Evolutionary conservation across 1,284 basidiomycete genomes (phyloP).

Genomic region (Erythrobasidium hasegawianum): DNA sequence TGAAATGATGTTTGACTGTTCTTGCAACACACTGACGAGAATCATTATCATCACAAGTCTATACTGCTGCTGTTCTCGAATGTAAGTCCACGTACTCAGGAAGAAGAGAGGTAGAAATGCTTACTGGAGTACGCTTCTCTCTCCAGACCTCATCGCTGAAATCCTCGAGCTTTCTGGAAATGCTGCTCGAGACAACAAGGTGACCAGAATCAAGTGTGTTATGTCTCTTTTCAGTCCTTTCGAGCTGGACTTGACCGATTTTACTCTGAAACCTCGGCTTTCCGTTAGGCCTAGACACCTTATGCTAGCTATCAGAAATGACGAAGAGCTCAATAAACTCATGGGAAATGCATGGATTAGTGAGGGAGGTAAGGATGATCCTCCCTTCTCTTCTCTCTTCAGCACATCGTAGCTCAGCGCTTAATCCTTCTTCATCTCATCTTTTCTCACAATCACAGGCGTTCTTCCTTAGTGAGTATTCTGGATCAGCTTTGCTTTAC

Average conservation of each 20-base stretch:
- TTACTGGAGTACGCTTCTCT: too few species aligned
- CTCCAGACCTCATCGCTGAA: conserved; percentile 53
- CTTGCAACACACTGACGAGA: too few species aligned
- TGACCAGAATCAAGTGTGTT: neutral
- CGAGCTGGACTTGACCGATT: too few species aligned
- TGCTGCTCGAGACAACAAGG: conserved; percentile 30
- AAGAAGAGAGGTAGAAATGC: too few species aligned
- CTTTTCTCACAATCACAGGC: neutral
- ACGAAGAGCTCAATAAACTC: conserved; percentile 52
- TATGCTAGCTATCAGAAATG: conserved; percentile 82
- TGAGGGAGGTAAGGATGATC: conserved; percentile 1
- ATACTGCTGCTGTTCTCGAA: neutral
- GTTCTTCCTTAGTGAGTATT: neutral
- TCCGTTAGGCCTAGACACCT: conserved; percentile 82
- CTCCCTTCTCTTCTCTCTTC: too few species aligned
- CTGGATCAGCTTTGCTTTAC: too few species aligned
- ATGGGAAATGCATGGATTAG: neutral
- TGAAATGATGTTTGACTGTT: too few species aligned
- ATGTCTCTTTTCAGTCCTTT: too few species aligned
- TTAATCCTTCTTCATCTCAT: too few species aligned
- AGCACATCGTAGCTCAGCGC: too few species aligned
- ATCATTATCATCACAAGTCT: neutral
- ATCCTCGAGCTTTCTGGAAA: conserved; percentile 53
- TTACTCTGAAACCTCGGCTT: too few species aligned
- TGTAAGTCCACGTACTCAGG: neutral